These are phyloP conservation scores for Pulicaria dysenterica DNA, from an alignment of 129 eudicot species.

Conservation along the genomic window DNA sequence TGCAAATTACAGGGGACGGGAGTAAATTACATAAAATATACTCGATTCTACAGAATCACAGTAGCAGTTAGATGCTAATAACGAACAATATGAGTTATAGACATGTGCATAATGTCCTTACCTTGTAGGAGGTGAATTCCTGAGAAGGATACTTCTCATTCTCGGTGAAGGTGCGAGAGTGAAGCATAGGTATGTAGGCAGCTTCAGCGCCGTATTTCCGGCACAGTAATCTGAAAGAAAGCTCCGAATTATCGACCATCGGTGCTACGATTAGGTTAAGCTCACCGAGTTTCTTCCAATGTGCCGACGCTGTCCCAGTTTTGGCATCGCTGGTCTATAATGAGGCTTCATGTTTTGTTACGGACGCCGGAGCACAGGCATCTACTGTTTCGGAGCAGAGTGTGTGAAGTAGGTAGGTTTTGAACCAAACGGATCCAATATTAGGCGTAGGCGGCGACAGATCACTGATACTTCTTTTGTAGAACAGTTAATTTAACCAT, in stretches of 20 bases:
- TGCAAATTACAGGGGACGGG: conserved; percentile 35
- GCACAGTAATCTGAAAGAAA: conserved; percentile 84
- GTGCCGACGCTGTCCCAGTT: conserved; percentile 87
- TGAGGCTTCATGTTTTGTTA: conserved; percentile 15
- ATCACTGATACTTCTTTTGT: no score
- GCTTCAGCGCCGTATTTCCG: conserved; percentile 88
- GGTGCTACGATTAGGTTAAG: conserved; percentile 87
- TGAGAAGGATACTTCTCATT: conserved; percentile 69
- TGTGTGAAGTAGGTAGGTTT: no score
- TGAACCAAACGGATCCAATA: no score
- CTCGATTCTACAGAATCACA: not conserved
- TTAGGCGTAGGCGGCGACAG: no score
- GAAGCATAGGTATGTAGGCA: conserved; percentile 96
- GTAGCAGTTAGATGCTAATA: not conserved
- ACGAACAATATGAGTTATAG: not conserved
- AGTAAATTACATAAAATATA: not conserved
- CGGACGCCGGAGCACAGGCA: conserved; percentile 3
- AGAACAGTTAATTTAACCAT: no score
- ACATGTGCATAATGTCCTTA: conserved; percentile 2
- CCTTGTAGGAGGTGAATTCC: conserved; percentile 94
- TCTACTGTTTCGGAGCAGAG: conserved; percentile 20
- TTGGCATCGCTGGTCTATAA: conserved; percentile 43
- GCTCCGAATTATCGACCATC: conserved; percentile 91
- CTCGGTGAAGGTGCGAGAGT: conserved; percentile 66
- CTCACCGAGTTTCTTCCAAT: conserved; percentile 82